These are phyloP conservation scores for Pugionium cornutum DNA, from an alignment of 345 rosid genomes.

Conservation along the genomic window DNA sequence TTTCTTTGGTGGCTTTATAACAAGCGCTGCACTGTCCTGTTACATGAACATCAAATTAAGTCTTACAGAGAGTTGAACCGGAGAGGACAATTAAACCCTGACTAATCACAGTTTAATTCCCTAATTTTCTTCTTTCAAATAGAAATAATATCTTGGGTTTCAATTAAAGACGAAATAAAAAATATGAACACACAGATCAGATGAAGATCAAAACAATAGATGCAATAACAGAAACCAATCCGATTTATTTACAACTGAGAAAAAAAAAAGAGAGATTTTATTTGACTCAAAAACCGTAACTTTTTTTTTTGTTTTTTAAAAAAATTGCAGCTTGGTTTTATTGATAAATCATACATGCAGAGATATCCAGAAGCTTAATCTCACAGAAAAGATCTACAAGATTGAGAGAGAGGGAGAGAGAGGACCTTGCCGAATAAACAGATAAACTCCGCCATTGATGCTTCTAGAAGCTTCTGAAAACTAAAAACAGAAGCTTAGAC, in stretches of 20 bases:
- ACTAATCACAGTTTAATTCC: not conserved
- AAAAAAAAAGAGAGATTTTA: not conserved
- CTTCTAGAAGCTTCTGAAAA: constrained; percentile 38
- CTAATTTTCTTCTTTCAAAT: not conserved
- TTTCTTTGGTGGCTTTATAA: constrained; percentile 69
- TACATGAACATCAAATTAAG: constrained; percentile 11
- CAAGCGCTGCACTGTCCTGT: constrained; percentile 60
- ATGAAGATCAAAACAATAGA: not conserved
- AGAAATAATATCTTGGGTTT: not conserved
- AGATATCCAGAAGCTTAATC: constrained; percentile 30
- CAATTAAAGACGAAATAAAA: constrained; percentile 11
- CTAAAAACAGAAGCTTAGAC: constrained; percentile 19
- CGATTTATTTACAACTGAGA: not conserved
- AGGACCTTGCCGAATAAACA: constrained; percentile 59
- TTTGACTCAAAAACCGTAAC: not conserved
- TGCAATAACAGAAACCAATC: not conserved
- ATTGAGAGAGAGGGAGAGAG: not conserved
- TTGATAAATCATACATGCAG: constrained; percentile 25
- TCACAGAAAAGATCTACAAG: not conserved
- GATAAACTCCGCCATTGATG: constrained; percentile 69
- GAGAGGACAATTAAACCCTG: not conserved
- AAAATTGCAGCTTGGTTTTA: not conserved
- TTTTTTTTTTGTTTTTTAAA: not conserved
- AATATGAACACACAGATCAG: not conserved
- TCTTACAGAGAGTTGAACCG: not conserved